phyloP scores from a whole-genome alignment of 163 green algal species.

The Volvox carteri region DNA sequence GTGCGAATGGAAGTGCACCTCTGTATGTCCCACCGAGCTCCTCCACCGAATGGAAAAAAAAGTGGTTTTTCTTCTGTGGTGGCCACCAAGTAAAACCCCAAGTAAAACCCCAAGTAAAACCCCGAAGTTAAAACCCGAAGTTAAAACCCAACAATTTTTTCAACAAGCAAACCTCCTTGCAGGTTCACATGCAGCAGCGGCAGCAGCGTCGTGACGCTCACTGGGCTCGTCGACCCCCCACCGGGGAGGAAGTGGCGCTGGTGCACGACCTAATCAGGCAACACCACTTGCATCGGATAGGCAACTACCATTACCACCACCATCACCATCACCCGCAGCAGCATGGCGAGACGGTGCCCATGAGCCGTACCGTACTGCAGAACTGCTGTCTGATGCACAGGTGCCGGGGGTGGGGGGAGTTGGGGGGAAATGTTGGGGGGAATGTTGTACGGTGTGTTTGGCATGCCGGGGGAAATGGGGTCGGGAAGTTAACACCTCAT shows the following conservation, averaged over 20 bases:
- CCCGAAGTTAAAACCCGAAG: too few species aligned
- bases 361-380: constrained; percentile 43
- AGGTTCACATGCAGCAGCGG: constrained; percentile 52
- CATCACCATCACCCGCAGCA: constrained; percentile 29
- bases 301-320: constrained; percentile 11
- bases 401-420: background rate
- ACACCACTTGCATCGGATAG: background rate
- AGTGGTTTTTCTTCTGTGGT: too few species aligned
- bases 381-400: constrained; percentile 63
- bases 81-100: too few species aligned
- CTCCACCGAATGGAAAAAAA: too few species aligned
- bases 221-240: constrained; percentile 44
- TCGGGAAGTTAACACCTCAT: too few species aligned
- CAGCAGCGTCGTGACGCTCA: constrained; percentile 40
- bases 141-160: too few species aligned
- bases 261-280: constrained; percentile 51
- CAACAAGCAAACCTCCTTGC: background rate
- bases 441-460: too few species aligned
- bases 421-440: background rate
- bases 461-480: too few species aligned
- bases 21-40: too few species aligned
- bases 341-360: constrained; percentile 47
- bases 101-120: too few species aligned
- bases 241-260: constrained; percentile 21
- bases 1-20: too few species aligned